Base-by-base conservation (phyloP, 768 basidiomycete species). In the Rhodotorula toruloides region DNA sequence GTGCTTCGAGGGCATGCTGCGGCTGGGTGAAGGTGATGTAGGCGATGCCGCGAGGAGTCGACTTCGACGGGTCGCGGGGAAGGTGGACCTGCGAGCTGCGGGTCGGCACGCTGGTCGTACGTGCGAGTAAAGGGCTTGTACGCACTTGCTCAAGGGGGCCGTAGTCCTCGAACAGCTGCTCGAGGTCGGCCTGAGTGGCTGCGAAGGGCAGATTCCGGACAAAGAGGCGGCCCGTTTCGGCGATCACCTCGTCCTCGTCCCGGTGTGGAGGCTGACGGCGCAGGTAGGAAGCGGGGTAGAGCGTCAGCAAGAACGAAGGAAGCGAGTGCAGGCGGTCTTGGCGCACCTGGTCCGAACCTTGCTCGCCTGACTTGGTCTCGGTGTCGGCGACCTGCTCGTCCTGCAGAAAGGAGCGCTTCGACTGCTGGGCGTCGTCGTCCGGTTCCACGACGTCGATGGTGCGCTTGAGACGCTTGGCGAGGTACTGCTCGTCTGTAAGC, bases 121-220 rank as follows among this genome's bases (percentile, higher is more conserved):
- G 67, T 36, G 21, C 40, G 31, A 68, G 84, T 10, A 17, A 11
- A 32, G 12, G n/a, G n/a, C 40, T 40, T 10, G 12, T 81, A 67
- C 63, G 19, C 7, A 90, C 91, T 87, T 92, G 88, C 47, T 82
- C 82, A 40, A 96, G 76, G 50, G 84, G 80, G 14, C 93, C 93
- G 75, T 84, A 90, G 0, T 83, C 79, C 6, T 77, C 76, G 76
- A 92, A 91, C 4, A 86, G 80, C 19, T 82, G 81, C 4, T 77
- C 74, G 1, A 98, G 78, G 55, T 96, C 91, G 4, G 80, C 77
- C 25, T 87, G 83, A 12, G 87, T 86, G 63, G 88, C 90, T 0
- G 86, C 84, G 74, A 91, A 98, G 0, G 91, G 82, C n/a, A 99
- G 78, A 75, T 98, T 99, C n/a, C 96, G 90, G 10, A 99, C 79